These are phyloP conservation scores for Emergomyces africanus DNA, from an alignment of 2,329 filamentous ascomycete species.

Conservation along the genomic window DNA sequence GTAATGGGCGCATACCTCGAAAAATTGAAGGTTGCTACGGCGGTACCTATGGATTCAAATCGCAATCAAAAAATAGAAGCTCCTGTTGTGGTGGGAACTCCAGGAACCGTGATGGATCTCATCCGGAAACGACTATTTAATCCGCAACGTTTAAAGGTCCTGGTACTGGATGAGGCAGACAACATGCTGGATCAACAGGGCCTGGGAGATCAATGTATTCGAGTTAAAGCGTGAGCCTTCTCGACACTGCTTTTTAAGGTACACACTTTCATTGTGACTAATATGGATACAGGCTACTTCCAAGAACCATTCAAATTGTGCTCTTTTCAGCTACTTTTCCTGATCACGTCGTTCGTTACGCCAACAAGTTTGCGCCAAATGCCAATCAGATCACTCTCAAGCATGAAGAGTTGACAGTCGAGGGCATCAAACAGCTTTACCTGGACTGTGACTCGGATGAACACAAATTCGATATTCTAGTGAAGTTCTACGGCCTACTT, in stretches of 20 bases:
- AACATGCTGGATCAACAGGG: conserved; percentile 98
- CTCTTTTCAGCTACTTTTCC: conserved; percentile 95
- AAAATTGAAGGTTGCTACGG: conserved; percentile 62
- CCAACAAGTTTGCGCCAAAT: conserved; percentile 68
- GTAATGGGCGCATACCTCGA: conserved; percentile 76
- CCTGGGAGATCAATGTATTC: conserved; percentile 84
- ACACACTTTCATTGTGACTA: conserved; percentile 19
- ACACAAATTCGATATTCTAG: conserved; percentile 76
- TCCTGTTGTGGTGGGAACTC: conserved; percentile 82
- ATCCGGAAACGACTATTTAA: conserved; percentile 67
- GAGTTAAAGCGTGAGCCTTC: conserved; percentile 64
- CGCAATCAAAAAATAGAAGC: conserved; percentile 57
- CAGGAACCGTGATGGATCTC: conserved; percentile 82
- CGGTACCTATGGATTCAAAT: conserved; percentile 62
- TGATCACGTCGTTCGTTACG: conserved; percentile 71
- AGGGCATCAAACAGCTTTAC: conserved; percentile 96
- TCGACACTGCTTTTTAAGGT: neutral
- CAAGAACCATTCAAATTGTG: conserved; percentile 66
- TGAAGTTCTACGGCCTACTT: conserved; percentile 90
- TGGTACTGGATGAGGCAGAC: conserved; percentile 94
- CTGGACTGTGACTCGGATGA: conserved; percentile 76
- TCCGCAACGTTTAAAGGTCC: conserved; percentile 56
- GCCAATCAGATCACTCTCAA: conserved; percentile 79
- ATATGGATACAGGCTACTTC: conserved; percentile 48
- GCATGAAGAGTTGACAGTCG: conserved; percentile 85